A percentile compares a stretch with the other conserved stretches of the same genome.
These are phyloP conservation scores for Kwoniella europaea DNA, from an alignment of 768 basidiomycete genomes.

Conservation along the genomic window DNA sequence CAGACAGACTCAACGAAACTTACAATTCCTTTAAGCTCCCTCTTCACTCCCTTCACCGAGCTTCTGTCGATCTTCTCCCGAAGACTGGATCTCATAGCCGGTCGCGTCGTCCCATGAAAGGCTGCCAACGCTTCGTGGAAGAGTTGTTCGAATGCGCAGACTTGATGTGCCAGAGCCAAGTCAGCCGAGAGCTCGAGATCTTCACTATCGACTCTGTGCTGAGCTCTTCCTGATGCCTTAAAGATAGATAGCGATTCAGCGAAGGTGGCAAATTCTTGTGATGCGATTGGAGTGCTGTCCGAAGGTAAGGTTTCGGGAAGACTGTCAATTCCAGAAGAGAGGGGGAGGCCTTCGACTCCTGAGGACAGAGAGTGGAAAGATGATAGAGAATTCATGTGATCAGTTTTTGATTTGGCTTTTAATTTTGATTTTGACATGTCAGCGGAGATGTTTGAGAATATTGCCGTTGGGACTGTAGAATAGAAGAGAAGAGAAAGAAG, in stretches of 20 bases:
- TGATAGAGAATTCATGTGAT: neutral
- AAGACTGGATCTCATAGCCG: slow-evolving; percentile 1
- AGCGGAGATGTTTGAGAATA: neutral
- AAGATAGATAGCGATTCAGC: neutral
- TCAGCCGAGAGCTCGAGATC: neutral
- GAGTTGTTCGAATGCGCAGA: slow-evolving; percentile 4
- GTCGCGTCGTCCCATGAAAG: neutral
- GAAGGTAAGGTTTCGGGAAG: neutral
- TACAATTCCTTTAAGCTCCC: neutral
- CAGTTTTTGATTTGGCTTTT: neutral
- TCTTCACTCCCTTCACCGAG: neutral
- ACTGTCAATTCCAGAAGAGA: neutral
- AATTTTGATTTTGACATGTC: neutral
- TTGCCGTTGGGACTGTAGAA: neutral
- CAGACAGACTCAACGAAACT: neutral
- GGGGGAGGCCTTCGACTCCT: slow-evolving; percentile 8
- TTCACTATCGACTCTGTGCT: neutral
- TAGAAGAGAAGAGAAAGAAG: neutral
- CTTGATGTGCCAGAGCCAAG: neutral
- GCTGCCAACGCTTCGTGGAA: slow-evolving; percentile 4
- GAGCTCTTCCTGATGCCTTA: too few species aligned
- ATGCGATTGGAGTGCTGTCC: too few species aligned
- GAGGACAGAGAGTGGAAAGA: neutral
- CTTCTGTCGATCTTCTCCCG: neutral
- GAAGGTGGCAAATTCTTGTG: neutral